Conservation (phyloP, 306 rosid species). For the Quercus bicolor region DNA sequence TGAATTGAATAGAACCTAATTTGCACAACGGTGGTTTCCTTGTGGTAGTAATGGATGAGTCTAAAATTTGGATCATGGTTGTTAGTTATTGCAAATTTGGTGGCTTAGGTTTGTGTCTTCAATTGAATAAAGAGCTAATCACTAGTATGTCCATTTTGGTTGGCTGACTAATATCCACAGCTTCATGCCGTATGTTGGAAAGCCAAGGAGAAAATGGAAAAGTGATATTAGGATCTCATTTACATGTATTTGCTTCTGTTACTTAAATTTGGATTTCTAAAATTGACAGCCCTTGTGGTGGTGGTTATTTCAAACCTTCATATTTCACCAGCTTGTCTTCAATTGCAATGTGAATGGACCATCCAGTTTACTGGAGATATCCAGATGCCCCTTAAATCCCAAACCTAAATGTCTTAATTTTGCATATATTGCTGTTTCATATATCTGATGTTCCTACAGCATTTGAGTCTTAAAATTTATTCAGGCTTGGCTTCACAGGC, state of each 20-base stretch:
- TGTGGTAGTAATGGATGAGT: background rate
- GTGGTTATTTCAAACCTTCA: background rate
- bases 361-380: background rate
- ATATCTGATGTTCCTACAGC: background rate
- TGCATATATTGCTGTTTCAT: background rate
- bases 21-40: background rate
- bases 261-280: background rate
- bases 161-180: background rate
- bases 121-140: background rate
- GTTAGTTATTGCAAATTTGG: background rate
- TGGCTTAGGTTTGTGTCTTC: background rate
- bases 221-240: background rate
- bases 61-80: background rate
- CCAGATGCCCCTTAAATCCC: background rate
- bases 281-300: background rate
- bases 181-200: background rate
- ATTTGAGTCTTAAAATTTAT: background rate
- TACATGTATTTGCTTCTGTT: background rate
- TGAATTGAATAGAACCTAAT: background rate
- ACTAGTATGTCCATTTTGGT: background rate
- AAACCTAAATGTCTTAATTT: background rate
- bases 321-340: background rate
- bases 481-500: background rate
- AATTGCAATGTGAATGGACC: background rate
- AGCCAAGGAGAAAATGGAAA: background rate